These are phyloP conservation scores for Heimioporus sp. DNA, from an alignment of 768 basidiomycete genomes.

Conservation along the genomic window DNA sequence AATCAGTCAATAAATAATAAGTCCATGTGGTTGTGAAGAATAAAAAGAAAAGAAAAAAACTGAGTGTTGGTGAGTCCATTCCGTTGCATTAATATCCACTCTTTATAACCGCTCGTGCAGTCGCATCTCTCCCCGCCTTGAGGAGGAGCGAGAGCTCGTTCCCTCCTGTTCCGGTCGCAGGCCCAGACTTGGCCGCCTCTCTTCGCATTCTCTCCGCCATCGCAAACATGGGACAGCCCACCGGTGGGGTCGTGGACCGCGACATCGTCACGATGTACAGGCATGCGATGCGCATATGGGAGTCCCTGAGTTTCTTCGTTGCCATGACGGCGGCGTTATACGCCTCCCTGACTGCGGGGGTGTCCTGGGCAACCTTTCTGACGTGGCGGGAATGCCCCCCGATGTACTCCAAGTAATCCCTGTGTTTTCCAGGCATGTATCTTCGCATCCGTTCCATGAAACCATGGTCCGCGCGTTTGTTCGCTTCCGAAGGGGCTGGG, in stretches of 20 bases:
- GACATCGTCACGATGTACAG: conserved; percentile 88
- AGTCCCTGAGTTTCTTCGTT: conserved; percentile 80
- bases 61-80: not conserved
- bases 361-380: conserved; percentile 57
- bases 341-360: conserved; percentile 59
- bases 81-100: conserved; percentile 9
- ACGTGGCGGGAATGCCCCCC: conserved; percentile 56
- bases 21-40: not conserved
- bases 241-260: conserved; percentile 48
- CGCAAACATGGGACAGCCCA: conserved; percentile 51
- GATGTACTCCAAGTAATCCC: conserved; percentile 76
- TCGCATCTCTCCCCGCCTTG: conserved; percentile 90
- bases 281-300: conserved; percentile 87
- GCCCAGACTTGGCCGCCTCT: conserved; percentile 43
- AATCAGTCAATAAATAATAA: conserved; percentile 31
- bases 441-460: conserved; percentile 94
- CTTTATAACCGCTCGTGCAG: conserved; percentile 57
- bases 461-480: conserved; percentile 64
- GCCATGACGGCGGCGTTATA: conserved; percentile 81
- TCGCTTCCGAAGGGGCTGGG: conserved; percentile 62
- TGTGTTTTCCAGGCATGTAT: conserved; percentile 94
- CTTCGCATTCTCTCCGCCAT: conserved; percentile 51
- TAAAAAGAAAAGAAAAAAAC: no score
- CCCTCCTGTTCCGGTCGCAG: conserved; percentile 85
- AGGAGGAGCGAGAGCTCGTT: conserved; percentile 78